Base-by-base conservation (phyloP, 2,329 filamentous ascomycete species). In the Alternaria longipes region DNA sequence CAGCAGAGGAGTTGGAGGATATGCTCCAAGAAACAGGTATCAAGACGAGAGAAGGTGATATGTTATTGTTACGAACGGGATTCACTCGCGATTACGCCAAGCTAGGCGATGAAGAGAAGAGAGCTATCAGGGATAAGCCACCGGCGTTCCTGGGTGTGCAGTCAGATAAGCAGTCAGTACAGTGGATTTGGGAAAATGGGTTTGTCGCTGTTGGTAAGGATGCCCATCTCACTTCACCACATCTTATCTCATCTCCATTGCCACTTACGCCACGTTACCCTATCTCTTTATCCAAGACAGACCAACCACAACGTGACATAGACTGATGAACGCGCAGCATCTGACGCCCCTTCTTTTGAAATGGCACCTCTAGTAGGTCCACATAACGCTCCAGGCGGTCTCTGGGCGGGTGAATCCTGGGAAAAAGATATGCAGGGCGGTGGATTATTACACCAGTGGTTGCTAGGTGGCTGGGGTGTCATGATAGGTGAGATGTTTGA, bases 161-260 rank as follows among this genome's bases (percentile, higher is more conserved):
- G 63, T 67, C 74, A 8, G 74, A 71, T 4, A 68, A 66, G 30
- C 78, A 75, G 5, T 75, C 74, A 14, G 54, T 81, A 36, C 66
- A 71, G 22, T 85, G 81, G 81, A 74, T 85, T 26, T 85, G 83
- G 83, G 80, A 82, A 44, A 71, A 65, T 14, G 72, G 78, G 4
- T 84, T 84, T 62, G 77, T 78, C 0, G 83, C 83, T 12, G 81
- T 83, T 51, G 57, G 57, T 60, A 60, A 45, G 57, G 30, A 38
- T 30, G 38, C 18, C 20, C 18, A 41, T 8, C 18, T 41, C 38
- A 41, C 18, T 22, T 34, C 38, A 22, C 38, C 4, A 11, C 11
- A 7, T 49, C 46, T 36, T 36, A 20, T 34, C 16, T 55, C 26
- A 16, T 28, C 5, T 20, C 18, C 5, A 16, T 40, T 16, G 28